Evolutionary conservation across 1,284 basidiomycete genomes (phyloP), one percentile per base, ranked within the genome.

Genomic region (Tranzscheliella williamsii): DNA sequence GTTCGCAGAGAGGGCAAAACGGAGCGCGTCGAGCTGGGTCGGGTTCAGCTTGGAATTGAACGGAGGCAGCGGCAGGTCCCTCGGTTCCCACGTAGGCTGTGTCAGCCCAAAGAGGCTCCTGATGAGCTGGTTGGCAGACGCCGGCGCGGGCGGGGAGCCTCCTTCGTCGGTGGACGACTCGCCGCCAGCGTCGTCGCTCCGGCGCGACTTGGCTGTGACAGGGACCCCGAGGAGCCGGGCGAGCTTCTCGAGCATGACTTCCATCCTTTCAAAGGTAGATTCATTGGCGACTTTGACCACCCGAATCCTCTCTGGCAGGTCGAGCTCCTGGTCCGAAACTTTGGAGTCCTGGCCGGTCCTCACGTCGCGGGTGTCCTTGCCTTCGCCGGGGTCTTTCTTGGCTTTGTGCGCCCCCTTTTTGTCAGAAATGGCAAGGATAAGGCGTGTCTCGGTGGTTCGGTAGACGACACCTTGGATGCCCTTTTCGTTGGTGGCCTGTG

Each of bases 241-340:
- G n/a, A 75, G 55, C 27, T 45, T 44, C 2, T 43, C 38, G 6
- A 75, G 51, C 21, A 50, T 63, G 16, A 43, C 27, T 12, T 67
- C 69, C 56, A 75, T 55, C 2, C 92, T 84, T 70, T 95, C 91
- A 73, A 89, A 93, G 0, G 93, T 95, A 9, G 89, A 86, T 38
- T 87, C 90, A 70, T 95, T 95, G 4, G 90, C 92, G 2, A 95
- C 82, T 76, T 95, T 95, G 42, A 95, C 79, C n/a, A 94, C 79
- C 13, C 89, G 82, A 73, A 90, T 88, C 31, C 88, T 81, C 63
- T 92, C 89, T 2, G 91, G 90, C 0, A 94, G 76, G 58, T 91
- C 88, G 5, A 89, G 77, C 29, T 88, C 86, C 42, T 85, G 70
- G 11, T 82, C 80, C 42, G 85, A 84, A 17, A 79, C 51, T 37